A percentile compares a stretch with the other conserved stretches of the same genome.
phyloP scores from a whole-genome alignment of 2,329 filamentous ascomycete genomes.

The Fusarium sp. region DNA sequence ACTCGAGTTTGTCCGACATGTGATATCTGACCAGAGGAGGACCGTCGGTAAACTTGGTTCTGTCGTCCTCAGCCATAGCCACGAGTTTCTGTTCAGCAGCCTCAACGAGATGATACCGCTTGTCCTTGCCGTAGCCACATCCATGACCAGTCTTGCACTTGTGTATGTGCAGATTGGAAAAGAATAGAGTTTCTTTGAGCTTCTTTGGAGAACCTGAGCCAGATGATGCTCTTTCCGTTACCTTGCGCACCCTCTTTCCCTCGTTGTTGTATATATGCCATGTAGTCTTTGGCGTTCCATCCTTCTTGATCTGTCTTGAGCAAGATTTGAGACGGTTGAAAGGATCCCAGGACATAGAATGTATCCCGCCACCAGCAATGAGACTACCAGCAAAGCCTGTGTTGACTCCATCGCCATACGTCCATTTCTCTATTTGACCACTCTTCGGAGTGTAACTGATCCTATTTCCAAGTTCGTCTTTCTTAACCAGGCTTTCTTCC shows the following conservation, averaged over 20 bases:
- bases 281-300: not conserved
- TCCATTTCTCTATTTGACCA: not conserved
- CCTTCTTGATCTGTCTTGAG: not conserved
- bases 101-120: rapidly evolving
- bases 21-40: rapidly evolving
- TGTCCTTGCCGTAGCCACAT: not conserved
- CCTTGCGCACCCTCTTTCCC: not conserved
- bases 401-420: rapidly evolving
- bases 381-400: not conserved
- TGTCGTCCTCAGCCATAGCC: not conserved
- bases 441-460: not conserved
- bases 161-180: rapidly evolving
- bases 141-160: not conserved
- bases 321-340: not conserved
- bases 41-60: rapidly evolving
- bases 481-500: not conserved
- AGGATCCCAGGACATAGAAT: not conserved
- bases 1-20: not conserved
- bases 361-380: not conserved
- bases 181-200: not conserved
- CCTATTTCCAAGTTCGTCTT: not conserved
- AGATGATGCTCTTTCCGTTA: rapidly evolving
- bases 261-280: not conserved
- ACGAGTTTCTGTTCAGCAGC: not conserved
- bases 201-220: rapidly evolving